Conservation (phyloP, 345 rosid genomes). For the Geranium rotundifolium region DNA sequence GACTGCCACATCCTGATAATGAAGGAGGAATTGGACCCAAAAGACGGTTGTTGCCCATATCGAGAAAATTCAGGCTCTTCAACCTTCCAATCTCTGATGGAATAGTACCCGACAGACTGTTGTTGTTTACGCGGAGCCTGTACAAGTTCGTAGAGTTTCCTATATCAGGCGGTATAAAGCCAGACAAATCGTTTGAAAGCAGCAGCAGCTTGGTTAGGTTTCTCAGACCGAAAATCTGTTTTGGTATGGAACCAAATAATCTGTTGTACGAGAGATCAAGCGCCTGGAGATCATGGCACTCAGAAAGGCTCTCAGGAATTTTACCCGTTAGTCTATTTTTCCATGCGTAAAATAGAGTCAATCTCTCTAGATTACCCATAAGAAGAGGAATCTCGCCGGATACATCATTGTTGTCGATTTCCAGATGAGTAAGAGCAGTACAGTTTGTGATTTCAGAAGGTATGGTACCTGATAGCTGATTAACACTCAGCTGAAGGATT, state of each 20-base stretch:
- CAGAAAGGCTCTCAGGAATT: conserved; percentile 57
- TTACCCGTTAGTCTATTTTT: conserved; percentile 67
- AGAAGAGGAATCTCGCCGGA: conserved; percentile 65
- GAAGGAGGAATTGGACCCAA: conserved; percentile 54
- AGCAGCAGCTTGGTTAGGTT: conserved; percentile 79
- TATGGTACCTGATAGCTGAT: conserved; percentile 27
- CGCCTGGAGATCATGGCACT: conserved; percentile 73
- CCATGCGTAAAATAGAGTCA: conserved; percentile 88
- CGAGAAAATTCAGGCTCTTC: conserved; percentile 59
- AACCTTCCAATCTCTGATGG: conserved; percentile 70
- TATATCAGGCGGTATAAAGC: conserved; percentile 67
- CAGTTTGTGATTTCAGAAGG: conserved; percentile 31
- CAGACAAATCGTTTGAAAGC: conserved; percentile 64
- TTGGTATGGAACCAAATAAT: conserved; percentile 66
- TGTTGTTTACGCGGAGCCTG: conserved; percentile 53
- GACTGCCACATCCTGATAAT: conserved; percentile 49
- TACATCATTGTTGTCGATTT: conserved; percentile 64
- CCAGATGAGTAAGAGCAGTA: conserved; percentile 33
- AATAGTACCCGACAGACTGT: conserved; percentile 56
- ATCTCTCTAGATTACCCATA: conserved; percentile 52
- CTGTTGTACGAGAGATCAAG: conserved; percentile 79
- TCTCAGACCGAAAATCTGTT: conserved; percentile 42
- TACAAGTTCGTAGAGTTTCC: conserved; percentile 68
- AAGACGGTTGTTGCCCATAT: conserved; percentile 56
- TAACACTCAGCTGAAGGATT: conserved; percentile 36